Percentiles rank a stretch among this genome's conserved stretches.
Conservation (phyloP, 2,329 filamentous ascomycete genomes). For the Septoria linicola region DNA sequence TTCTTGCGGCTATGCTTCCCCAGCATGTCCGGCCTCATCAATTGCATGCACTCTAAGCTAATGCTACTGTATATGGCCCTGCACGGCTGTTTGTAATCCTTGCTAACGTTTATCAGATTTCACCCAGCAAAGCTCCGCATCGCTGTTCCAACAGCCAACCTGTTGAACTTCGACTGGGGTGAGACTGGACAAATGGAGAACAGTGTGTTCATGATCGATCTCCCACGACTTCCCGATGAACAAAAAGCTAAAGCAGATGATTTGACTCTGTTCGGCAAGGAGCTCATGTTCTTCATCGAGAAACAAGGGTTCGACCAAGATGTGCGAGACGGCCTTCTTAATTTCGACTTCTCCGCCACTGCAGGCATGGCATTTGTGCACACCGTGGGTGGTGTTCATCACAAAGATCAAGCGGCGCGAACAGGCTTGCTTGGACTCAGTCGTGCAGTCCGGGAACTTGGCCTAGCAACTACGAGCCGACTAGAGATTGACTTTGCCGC, state of each 20-base stretch:
- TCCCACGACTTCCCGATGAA: conserved; percentile 59
- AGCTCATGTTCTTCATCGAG: conserved; percentile 68
- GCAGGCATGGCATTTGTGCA: conserved; percentile 75
- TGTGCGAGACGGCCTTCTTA: conserved; percentile 66
- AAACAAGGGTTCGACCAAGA: conserved; percentile 64
- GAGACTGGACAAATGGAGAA: conserved; percentile 84
- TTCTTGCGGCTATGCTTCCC: conserved; percentile 73
- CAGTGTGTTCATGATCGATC: conserved; percentile 85
- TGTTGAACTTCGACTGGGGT: conserved; percentile 86
- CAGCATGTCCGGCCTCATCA: conserved; percentile 67
- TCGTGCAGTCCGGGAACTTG: conserved; percentile 62
- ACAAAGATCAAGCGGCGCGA: conserved; percentile 41
- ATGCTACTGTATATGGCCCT: conserved; percentile 62
- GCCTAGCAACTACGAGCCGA: conserved; percentile 46
- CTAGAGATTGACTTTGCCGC: conserved; percentile 64
- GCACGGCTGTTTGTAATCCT: neutral
- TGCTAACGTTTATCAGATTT: conserved; percentile 45
- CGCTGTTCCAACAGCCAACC: conserved; percentile 82
- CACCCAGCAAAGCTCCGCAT: conserved; percentile 71
- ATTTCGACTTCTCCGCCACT: conserved; percentile 81
- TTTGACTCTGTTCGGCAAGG: conserved; percentile 62
- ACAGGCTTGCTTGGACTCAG: conserved; percentile 76
- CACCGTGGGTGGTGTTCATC: conserved; percentile 57
- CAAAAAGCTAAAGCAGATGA: conserved; percentile 32
- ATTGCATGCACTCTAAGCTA: conserved; percentile 90